A percentile compares a stretch with the other conserved stretches of the same genome.
phyloP scores from a whole-genome alignment of 2,329 filamentous ascomycete species.

The Aspergillus fumigatus region DNA sequence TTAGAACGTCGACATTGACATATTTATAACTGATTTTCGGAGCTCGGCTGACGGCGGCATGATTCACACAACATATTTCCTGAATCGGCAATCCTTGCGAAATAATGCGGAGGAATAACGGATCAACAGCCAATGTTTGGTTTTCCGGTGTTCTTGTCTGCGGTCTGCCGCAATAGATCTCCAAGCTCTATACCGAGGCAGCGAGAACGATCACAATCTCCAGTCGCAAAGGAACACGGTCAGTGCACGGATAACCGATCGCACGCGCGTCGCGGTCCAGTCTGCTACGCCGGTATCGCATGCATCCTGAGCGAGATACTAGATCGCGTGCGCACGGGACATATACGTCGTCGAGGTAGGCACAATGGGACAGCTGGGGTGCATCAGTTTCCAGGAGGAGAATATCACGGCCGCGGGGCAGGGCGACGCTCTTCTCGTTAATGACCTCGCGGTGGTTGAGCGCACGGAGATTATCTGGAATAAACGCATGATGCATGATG shows the following conservation, averaged over 20 bases:
- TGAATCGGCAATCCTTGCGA: not conserved
- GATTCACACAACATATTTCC: not conserved
- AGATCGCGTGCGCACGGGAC: conserved; percentile 1
- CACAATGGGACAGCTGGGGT: conserved; percentile 14
- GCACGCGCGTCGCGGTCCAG: conserved; percentile 11
- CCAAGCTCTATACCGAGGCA: not conserved
- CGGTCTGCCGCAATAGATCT: not conserved
- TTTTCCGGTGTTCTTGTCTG: not conserved
- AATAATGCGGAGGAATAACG: not conserved
- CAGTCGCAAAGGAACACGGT: not conserved
- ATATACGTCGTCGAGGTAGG: conserved; percentile 13
- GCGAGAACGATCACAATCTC: not conserved
- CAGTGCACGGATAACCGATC: conserved; percentile 6
- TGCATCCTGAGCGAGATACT: conserved; percentile 13
- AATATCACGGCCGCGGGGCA: conserved; percentile 13
- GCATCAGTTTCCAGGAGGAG: conserved; percentile 16
- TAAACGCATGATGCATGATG: conserved; percentile 8
- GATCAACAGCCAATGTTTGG: not conserved
- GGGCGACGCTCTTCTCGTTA: conserved; percentile 12
- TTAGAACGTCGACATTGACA: not conserved
- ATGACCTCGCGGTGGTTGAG: conserved; percentile 4
- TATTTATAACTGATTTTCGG: not conserved
- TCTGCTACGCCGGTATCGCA: conserved; percentile 12
- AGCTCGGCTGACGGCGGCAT: not conserved
- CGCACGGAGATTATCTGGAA: conserved; percentile 8